These are phyloP conservation scores for Xylaria sp. DNA, from an alignment of 2,329 filamentous ascomycete species.

Conservation along the genomic window DNA sequence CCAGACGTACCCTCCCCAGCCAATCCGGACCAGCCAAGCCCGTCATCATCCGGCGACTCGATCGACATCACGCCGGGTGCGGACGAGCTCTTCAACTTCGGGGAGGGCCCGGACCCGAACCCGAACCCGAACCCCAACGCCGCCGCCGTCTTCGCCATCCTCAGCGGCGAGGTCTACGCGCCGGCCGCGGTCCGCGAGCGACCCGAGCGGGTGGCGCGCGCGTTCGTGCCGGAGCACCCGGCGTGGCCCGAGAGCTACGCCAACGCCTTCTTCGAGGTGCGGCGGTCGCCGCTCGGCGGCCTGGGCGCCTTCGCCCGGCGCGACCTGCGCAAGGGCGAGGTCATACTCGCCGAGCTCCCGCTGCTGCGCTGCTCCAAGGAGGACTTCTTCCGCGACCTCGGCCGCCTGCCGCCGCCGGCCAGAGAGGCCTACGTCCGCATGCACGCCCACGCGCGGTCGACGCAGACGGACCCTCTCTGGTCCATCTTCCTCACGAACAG, in stretches of 20 bases:
- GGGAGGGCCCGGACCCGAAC: too few relatives aligned
- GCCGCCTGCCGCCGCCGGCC: slow-evolving; percentile 36
- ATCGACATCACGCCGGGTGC: too few relatives aligned
- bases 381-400: slow-evolving; percentile 41
- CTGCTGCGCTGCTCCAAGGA: slow-evolving; percentile 40
- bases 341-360: slow-evolving; percentile 50
- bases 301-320: slow-evolving; percentile 50
- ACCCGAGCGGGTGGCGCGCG: background rate
- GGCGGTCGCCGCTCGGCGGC: slow-evolving; percentile 45
- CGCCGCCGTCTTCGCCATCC: too few relatives aligned
- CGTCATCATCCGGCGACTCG: too few relatives aligned
- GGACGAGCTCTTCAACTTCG: too few relatives aligned
- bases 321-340: slow-evolving; percentile 42
- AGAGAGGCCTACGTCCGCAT: slow-evolving; percentile 43
- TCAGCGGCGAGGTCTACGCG: too few relatives aligned
- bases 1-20: background rate
- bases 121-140: too few relatives aligned
- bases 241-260: slow-evolving; percentile 23
- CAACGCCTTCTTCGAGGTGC: slow-evolving; percentile 47
- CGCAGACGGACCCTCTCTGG: slow-evolving; percentile 36
- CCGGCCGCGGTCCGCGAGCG: background rate
- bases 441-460: slow-evolving; percentile 37
- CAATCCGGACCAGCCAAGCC: too few relatives aligned
- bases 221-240: slow-evolving; percentile 1
- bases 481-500: slow-evolving; percentile 51